phyloP scores from a whole-genome alignment of 768 basidiomycete genomes.

The Lanmaoa pseudosensibilis region DNA sequence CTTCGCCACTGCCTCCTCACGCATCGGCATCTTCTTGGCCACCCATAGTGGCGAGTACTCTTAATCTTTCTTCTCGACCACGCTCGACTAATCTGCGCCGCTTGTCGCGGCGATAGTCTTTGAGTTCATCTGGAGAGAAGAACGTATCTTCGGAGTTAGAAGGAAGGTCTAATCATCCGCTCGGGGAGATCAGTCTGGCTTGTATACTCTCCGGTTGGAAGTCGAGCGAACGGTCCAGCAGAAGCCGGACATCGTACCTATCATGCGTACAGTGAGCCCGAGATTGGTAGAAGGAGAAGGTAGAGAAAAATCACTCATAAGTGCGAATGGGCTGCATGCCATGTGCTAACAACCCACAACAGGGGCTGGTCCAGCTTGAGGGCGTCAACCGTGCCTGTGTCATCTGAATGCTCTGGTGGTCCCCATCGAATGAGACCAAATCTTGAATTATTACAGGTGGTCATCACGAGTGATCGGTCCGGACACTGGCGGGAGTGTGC shows the following conservation, averaged over 20 bases:
- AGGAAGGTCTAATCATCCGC: slow-evolving; percentile 82
- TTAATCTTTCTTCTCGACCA: slow-evolving; percentile 63
- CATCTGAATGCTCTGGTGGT: slow-evolving; percentile 11
- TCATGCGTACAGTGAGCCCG: slow-evolving; percentile 21
- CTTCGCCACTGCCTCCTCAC: slow-evolving; percentile 73
- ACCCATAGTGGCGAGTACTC: slow-evolving; percentile 50
- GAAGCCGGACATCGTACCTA: slow-evolving; percentile 80
- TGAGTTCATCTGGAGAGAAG: slow-evolving; percentile 63
- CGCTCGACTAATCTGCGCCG: slow-evolving; percentile 60
- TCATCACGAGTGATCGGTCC: slow-evolving; percentile 3
- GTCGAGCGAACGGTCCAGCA: slow-evolving; percentile 54
- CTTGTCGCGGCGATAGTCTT: slow-evolving; percentile 68
- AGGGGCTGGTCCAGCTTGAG: slow-evolving; percentile 3
- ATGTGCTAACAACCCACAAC: slow-evolving; percentile 68
- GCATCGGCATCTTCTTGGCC: slow-evolving; percentile 35
- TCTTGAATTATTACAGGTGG: slow-evolving; percentile 17
- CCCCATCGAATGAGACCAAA: slow-evolving; percentile 39
- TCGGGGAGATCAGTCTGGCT: slow-evolving; percentile 41
- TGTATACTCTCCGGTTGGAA: slow-evolving; percentile 1
- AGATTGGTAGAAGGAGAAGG: slow-evolving; percentile 12
- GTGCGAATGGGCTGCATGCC: neutral
- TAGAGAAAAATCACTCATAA: slow-evolving; percentile 15
- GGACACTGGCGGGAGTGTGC: slow-evolving; percentile 38
- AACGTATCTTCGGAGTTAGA: slow-evolving; percentile 87
- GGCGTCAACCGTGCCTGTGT: slow-evolving; percentile 1